Base-by-base conservation (phyloP, 2,329 filamentous ascomycete genomes). In the Claviceps maximensis region DNA sequence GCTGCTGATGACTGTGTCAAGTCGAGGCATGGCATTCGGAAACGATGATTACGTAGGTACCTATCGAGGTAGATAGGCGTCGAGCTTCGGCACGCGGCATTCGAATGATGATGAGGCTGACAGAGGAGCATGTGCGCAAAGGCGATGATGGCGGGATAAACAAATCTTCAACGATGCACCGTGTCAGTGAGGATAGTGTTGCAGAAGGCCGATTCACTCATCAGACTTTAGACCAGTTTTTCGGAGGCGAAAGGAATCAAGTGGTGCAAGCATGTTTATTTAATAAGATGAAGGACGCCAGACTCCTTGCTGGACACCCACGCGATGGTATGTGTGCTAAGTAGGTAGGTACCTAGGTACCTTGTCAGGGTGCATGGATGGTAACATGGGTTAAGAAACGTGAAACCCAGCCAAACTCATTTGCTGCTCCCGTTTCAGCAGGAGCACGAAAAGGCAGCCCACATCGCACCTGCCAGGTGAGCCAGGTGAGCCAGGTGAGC, bases 11-110 rank as follows among this genome's bases (percentile, higher is more conserved):
- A n/a, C 40, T 36, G 47, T 47, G 31, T 21, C 48, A 47, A 31
- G 29, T 50, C 52, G 52, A 53, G 42, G 48, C 50, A 52, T 52
- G 23, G 44, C 33, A 46, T 44, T 23, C 38, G 52, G 47, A 8
- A 17, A 15, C 42, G 42, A 45, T n/a, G 40, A 50, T 45, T 41
- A 44, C 33, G 50, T 40, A 41, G n/a, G n/a, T n/a, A n/a, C n/a
- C n/a, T n/a, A n/a, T n/a, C n/a, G n/a, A n/a, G n/a, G n/a, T n/a
- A n/a, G n/a, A n/a, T n/a, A n/a, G 40, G 44, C 44, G 31, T 41
- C 50, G 44, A 33, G 50, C 21, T 31, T 15, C 45, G 33, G 45
- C 36, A 42, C 29, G 31, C 48, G 33, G 48, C 52, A 47, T 47
- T 41, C 48, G 33, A 47, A 40, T 29, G 47, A n/a, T 12, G 52